Evolutionary conservation across 2,329 filamentous ascomycete species (phyloP).

Genomic region (Chaetomiaceae sp.): DNA sequence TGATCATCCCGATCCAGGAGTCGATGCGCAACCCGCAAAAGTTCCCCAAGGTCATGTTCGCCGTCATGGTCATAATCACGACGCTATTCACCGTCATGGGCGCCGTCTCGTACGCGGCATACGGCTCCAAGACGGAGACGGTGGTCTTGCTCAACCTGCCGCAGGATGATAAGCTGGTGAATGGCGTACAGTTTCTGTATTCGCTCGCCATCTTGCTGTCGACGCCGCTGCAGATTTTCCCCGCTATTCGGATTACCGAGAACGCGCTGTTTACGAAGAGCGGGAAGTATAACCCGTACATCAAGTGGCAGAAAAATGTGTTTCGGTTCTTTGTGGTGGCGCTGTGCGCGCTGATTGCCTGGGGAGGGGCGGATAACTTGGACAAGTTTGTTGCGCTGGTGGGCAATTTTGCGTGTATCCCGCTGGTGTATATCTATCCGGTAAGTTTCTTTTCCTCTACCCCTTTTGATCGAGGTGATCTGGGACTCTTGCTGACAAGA

Average conservation of each 20-base stretch:
- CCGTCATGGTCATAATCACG: conserved; percentile 94
- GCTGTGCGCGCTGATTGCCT: conserved; percentile 81
- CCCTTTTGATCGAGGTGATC: no score
- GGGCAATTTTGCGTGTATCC: conserved; percentile 96
- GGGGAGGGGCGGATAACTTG: conserved; percentile 85
- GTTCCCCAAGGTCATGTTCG: conserved; percentile 82
- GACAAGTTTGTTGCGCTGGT: conserved; percentile 98
- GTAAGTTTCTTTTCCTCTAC: conserved; percentile 53
- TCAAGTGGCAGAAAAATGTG: conserved; percentile 99
- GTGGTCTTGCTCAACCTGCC: conserved; percentile 95
- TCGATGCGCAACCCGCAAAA: conserved; percentile 90
- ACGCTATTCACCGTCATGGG: conserved; percentile 87
- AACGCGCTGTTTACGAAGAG: conserved; percentile 91
- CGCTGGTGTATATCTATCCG: conserved; percentile 94
- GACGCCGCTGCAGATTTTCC: conserved; percentile 94
- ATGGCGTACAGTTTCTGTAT: conserved; percentile 93
- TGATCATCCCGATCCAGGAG: conserved; percentile 97
- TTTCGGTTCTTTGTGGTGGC: conserved; percentile 93
- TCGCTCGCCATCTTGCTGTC: conserved; percentile 95
- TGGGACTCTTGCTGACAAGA: background rate
- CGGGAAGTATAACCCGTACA: conserved; percentile 95
- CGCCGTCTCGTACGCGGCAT: conserved; percentile 91
- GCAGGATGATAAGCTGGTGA: conserved; percentile 92
- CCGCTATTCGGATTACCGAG: conserved; percentile 92
- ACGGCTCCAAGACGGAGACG: conserved; percentile 91